Evolutionary conservation across 352 stramenopile genomes (phyloP).

Genomic region (Pythium coloratum): DNA sequence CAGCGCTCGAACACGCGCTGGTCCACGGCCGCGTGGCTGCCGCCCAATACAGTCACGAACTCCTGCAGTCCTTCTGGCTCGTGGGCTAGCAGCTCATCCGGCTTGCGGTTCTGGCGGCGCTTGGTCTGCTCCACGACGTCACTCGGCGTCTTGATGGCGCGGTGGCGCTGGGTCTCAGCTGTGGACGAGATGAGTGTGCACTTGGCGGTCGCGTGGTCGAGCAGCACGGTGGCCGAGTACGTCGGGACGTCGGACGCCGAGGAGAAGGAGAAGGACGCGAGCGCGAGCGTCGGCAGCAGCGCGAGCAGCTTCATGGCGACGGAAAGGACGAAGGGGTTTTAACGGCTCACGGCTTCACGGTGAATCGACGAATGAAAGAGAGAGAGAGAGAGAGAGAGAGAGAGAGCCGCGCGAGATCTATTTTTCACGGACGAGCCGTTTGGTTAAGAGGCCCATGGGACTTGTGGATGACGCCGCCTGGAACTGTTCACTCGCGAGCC

Average conservation of each 20-base stretch:
- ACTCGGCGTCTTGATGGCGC: slow-evolving; percentile 16
- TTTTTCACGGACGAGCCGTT: background rate
- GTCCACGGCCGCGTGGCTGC: slow-evolving; percentile 19
- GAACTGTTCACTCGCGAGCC: background rate
- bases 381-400: background rate
- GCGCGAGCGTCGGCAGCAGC: background rate
- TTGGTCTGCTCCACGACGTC: slow-evolving; percentile 22
- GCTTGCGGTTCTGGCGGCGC: slow-evolving; percentile 23
- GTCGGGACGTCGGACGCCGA: background rate
- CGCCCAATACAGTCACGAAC: slow-evolving; percentile 22
- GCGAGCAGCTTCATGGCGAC: background rate
- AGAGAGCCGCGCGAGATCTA: background rate
- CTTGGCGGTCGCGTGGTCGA: background rate
- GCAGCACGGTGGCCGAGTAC: slow-evolving; percentile 12
- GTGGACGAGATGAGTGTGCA: slow-evolving; percentile 23
- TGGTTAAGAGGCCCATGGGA: background rate
- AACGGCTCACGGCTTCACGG: background rate
- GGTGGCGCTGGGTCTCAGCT: slow-evolving; percentile 20
- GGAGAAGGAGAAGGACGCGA: background rate
- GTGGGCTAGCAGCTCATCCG: slow-evolving; percentile 14
- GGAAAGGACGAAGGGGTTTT: background rate
- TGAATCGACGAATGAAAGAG: background rate
- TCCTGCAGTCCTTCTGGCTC: slow-evolving; percentile 12
- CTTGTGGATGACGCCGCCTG: background rate
- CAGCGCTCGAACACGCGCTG: background rate